Evolutionary conservation across 345 rosid species (phyloP), one percentile per base, ranked within the genome.

Genomic region (Pistacia vera): DNA sequence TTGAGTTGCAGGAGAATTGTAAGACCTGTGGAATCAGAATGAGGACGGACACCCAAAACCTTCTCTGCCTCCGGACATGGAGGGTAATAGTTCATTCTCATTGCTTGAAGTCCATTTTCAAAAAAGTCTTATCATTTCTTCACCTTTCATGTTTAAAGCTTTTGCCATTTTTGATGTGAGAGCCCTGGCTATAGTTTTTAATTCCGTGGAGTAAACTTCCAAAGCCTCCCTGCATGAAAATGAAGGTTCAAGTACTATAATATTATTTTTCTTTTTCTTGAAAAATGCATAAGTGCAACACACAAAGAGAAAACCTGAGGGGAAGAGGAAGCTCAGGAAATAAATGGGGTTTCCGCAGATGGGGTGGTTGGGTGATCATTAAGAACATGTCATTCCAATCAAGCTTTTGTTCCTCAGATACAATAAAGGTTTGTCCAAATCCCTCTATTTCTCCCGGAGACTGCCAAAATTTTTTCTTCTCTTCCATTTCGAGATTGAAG

Each of bases 81-180:
- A 33, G 86, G 88, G 20, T 85, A 85, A 68, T 71, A 83, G 64
- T 83, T 85, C 59, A 76, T 66, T 68, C 82, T 82, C 71, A 71
- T 62, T 61, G 81, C 0, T 63, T 82, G 85, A 46, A 60, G 14
- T 16, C 73, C 60, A 44, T 74, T 65, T 25, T 72, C 84, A 51
- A 60, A 49, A 9, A 66, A 61, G 11, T 78, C 82, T n/a, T 57
- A 30, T 78, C 74, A 78, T 72, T 71, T 82, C 77, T 58, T 75
- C 75, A 0, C 52, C 57, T 17, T 52, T 55, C 14, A 78, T 78
- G 0, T 71, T 67, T 58, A 78, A 17, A 8, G 60, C 80, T 66
- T 75, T 70, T 17, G 51, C 81, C 75, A 78, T 66, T 38, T 57
- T 44, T 16, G 17, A 54, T 38, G 52, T 25, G 8, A 74, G 36